Conservation (phyloP, 2,329 filamentous ascomycete species). For the Trichoderma sp. region DNA sequence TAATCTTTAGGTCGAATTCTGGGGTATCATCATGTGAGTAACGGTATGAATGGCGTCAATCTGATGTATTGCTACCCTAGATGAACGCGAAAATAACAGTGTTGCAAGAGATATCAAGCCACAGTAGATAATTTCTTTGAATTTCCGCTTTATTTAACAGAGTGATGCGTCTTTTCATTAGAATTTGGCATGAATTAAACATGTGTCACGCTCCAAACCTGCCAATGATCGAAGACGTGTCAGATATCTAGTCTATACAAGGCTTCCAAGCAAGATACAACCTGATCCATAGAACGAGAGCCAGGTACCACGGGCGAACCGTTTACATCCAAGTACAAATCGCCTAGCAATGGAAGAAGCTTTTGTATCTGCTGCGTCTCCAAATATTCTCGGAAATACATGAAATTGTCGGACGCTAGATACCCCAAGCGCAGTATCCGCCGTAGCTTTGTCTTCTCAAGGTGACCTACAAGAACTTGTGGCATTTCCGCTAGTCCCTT, state of each 20-base stretch:
- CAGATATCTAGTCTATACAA: neutral
- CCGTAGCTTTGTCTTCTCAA: too few species aligned
- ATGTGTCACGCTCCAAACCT: neutral
- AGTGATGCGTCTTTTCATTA: neutral
- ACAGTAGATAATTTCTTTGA: neutral
- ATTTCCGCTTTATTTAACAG: neutral
- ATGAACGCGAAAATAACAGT: neutral
- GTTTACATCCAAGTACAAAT: too few species aligned
- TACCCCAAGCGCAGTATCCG: too few species aligned
- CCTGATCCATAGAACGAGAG: neutral
- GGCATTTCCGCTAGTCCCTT: too few species aligned
- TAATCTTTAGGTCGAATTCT: neutral
- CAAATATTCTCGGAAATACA: too few species aligned
- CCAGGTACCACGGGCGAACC: too few species aligned
- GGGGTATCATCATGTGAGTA: neutral
- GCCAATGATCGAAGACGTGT: neutral
- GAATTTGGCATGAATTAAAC: neutral
- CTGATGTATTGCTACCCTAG: neutral
- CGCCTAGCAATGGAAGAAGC: too few species aligned
- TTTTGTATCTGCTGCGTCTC: too few species aligned
- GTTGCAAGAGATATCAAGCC: neutral
- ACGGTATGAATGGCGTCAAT: neutral
- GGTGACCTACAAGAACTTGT: too few species aligned
- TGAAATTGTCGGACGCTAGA: too few species aligned
- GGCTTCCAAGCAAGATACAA: neutral